These are phyloP conservation scores for Coix lacrymajobi DNA, from an alignment of 176 grass and related monocot species.

Conservation along the genomic window DNA sequence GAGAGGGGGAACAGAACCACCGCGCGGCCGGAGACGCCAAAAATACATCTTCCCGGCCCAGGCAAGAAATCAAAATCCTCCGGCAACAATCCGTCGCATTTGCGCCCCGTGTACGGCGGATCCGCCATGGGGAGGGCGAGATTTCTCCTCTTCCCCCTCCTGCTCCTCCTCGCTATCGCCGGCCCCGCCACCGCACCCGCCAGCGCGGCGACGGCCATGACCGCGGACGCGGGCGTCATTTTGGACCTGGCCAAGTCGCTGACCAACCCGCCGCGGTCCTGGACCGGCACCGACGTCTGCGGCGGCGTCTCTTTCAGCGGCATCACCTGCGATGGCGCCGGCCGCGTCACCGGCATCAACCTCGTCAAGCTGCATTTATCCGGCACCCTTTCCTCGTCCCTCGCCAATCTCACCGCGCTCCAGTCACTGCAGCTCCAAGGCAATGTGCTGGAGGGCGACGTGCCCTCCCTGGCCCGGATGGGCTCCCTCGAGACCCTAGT, in stretches of 20 bases:
- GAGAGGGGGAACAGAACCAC: neutral
- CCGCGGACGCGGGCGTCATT: conserved; percentile 51
- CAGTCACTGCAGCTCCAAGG: conserved; percentile 55
- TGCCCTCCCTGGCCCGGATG: conserved; percentile 53
- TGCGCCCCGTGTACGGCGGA: neutral
- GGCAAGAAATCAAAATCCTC: conserved; percentile 10
- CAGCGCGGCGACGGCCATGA: conserved; percentile 21
- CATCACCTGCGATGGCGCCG: conserved; percentile 51
- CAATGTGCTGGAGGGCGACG: conserved; percentile 40
- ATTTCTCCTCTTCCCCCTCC: conserved; percentile 7
- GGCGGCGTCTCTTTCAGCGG: conserved; percentile 20
- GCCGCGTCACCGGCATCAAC: conserved; percentile 55
- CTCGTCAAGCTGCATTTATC: conserved; percentile 34
- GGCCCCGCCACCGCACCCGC: neutral
- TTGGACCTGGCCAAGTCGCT: conserved; percentile 49
- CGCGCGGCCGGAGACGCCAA: conserved; percentile 19
- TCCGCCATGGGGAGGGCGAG: conserved; percentile 51
- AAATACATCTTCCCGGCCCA: conserved; percentile 17
- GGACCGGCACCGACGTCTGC: conserved; percentile 36
- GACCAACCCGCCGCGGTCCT: conserved; percentile 33
- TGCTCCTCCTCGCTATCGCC: neutral
- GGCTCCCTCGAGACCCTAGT: conserved; percentile 35
- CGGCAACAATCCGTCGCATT: conserved; percentile 7
- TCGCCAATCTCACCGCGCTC: conserved; percentile 54
- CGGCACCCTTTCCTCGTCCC: conserved; percentile 46